Evolutionary conservation across 352 stramenopile genomes (phyloP), one percentile per base, ranked within the genome.

Genomic region (Thraustotheca clavata): DNA sequence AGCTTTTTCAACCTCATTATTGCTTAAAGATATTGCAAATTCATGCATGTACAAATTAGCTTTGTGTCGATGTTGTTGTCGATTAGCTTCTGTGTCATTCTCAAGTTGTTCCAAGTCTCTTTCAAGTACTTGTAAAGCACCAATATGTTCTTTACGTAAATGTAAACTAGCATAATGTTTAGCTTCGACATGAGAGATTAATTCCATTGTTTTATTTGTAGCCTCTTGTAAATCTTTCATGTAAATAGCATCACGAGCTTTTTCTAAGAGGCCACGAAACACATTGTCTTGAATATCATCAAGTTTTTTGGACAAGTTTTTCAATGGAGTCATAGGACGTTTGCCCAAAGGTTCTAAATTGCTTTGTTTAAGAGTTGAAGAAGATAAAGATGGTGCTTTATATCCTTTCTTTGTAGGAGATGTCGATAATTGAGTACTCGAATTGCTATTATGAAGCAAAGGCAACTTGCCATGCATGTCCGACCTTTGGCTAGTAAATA

Each of bases 241-340:
- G 34, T 26, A 14, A 6, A 62, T 14, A 54, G n/a, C 14, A 24
- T 16, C 4, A 4, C 34, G 11, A 14, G 33, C 55, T 27, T 24
- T 26, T 9, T 31, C 11, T 5, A 62, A 26, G 0, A 62, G 35
- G 11, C n/a, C 12, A 16, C 16, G 27, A 26, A 62, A 62, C 35
- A 34, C 55, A 11, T n/a, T 14, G 35, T 62, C 55, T 31, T 62
- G 55, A 9, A 16, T 14, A n/a, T 48, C 14, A 32, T 62, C 55
- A 5, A 18, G 14, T 33, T 22, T 14, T 29, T 50, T 48, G 12
- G 55, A 62, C 14, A 62, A 20, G 85, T 18, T 16, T 20, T 43
- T 43, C 16, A 20, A 16, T 16, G 38, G 38, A 16, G 38, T 18
- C 38, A 20, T 43, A 16, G 38, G 38, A 20, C 38, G 38, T 16